A percentile compares a stretch with the other conserved stretches of the same genome.
phyloP scores from a whole-genome alignment of 169 alveolate genomes.

The Theileria orientalis region DNA sequence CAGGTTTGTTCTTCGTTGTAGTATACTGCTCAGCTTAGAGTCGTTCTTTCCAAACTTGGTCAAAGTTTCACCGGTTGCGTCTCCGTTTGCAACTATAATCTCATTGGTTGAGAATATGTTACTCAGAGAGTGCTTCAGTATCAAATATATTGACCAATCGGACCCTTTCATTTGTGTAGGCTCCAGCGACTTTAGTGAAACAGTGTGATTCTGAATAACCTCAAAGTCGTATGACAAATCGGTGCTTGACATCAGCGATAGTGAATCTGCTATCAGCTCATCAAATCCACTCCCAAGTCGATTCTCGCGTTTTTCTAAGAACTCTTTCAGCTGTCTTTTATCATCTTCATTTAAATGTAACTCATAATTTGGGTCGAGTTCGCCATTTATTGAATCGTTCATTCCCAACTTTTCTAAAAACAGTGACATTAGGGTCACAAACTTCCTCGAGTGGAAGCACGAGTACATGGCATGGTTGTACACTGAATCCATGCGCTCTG shows the following conservation, averaged over 20 bases:
- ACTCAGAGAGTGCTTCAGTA: slow-evolving; percentile 21
- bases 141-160: slow-evolving; percentile 10
- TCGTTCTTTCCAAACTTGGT: too few relatives aligned
- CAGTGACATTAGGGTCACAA: slow-evolving; percentile 1
- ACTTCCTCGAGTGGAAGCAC: slow-evolving; percentile 16
- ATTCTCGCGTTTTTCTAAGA: too few relatives aligned
- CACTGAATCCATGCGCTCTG: not conserved
- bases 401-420: slow-evolving; percentile 8
- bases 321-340: too few relatives aligned
- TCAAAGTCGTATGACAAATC: not conserved
- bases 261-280: not conserved
- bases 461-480: slow-evolving; percentile 16
- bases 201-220: not conserved
- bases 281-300: too few relatives aligned
- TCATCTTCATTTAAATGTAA: not conserved
- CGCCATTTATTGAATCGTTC: not conserved
- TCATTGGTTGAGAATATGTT: slow-evolving; percentile 19
- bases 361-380: too few relatives aligned
- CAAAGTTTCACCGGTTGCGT: too few relatives aligned
- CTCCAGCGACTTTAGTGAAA: not conserved
- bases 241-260: not conserved
- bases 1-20: too few relatives aligned
- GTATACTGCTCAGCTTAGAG: too few relatives aligned
- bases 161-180: not conserved
- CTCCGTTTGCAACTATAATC: too few relatives aligned